Conservation (phyloP, 495 filamentous ascomycete genomes). For the Penicillium maclennaniae region DNA sequence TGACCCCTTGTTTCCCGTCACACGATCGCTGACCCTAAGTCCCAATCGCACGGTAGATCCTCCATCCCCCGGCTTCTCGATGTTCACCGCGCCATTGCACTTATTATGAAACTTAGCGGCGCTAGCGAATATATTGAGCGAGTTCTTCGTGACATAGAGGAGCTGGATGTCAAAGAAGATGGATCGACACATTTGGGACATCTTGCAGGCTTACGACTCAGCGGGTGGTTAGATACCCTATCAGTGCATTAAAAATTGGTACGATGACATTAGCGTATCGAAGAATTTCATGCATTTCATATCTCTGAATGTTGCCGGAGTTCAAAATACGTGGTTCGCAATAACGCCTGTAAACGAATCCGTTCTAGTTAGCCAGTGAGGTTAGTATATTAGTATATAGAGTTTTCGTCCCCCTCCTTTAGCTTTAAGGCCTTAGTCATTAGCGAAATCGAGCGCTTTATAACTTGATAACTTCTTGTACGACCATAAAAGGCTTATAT, state of each 20-base stretch:
- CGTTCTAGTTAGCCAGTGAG: too few species aligned
- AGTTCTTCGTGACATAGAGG: conserved; percentile 29
- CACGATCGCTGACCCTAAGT: conserved; percentile 23
- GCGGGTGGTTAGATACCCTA: conserved; percentile 22
- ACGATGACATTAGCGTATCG: conserved; percentile 4
- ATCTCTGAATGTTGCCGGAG: too few species aligned
- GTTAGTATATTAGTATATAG: too few species aligned
- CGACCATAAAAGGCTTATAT: too few species aligned
- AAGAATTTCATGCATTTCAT: conserved; percentile 9
- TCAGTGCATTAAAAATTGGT: not conserved
- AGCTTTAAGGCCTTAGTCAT: too few species aligned
- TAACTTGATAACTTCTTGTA: too few species aligned
- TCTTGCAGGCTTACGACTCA: conserved; percentile 15
- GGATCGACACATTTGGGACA: conserved; percentile 26
- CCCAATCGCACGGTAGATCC: conserved; percentile 22
- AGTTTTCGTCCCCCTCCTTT: too few species aligned
- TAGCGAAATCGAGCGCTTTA: too few species aligned
- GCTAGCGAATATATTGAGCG: conserved; percentile 33
- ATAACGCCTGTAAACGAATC: too few species aligned
- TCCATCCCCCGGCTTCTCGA: conserved; percentile 27
- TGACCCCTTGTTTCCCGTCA: conserved; percentile 23
- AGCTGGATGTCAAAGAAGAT: conserved; percentile 26
- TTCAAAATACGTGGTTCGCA: too few species aligned
- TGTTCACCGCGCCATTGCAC: conserved; percentile 31
- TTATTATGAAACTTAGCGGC: conserved; percentile 33